phyloP scores from a whole-genome alignment of 2,329 filamentous ascomycete genomes.

The Tolypocladium cylindrosporum region DNA sequence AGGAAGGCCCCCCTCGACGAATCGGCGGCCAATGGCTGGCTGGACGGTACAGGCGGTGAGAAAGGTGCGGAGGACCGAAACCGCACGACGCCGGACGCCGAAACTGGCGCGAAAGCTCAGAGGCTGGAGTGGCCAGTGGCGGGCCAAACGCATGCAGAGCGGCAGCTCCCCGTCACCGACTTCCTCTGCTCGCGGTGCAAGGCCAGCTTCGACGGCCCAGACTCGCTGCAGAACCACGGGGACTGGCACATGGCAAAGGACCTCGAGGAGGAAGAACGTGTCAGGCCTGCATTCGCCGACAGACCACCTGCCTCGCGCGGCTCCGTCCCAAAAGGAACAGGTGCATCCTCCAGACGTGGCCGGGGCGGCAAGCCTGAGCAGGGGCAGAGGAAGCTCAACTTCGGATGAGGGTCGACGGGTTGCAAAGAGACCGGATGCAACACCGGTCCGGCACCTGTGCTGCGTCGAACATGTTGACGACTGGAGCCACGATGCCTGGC shows the following conservation, averaged over 20 bases:
- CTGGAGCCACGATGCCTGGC: background rate
- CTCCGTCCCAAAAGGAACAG: constrained; percentile 16
- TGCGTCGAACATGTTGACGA: background rate
- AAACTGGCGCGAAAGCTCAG: background rate
- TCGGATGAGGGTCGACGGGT: constrained; percentile 33
- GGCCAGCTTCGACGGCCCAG: constrained; percentile 43
- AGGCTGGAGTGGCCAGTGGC: too few relatives aligned
- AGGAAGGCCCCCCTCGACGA: constrained; percentile 25
- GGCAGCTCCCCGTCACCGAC: constrained; percentile 22
- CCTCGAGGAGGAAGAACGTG: constrained; percentile 57
- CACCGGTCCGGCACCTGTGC: background rate
- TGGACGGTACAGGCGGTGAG: constrained; percentile 3
- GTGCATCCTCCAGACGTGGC: constrained; percentile 30
- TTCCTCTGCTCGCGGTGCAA: constrained; percentile 56
- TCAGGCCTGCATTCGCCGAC: constrained; percentile 32
- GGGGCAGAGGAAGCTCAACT: constrained; percentile 51
- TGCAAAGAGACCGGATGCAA: background rate
- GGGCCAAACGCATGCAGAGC: constrained; percentile 2
- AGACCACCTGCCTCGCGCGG: constrained; percentile 21
- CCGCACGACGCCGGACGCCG: constrained; percentile 4
- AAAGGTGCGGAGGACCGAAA: background rate
- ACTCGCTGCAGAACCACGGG: constrained; percentile 62
- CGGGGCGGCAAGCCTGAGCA: constrained; percentile 35
- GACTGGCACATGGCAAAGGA: constrained; percentile 95
- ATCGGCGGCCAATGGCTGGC: constrained; percentile 10